A percentile compares a stretch with the other conserved stretches of the same genome.
Evolutionary conservation across 2,329 filamentous ascomycete species (phyloP).

Genomic region (Aspergillus thermomutatus): DNA sequence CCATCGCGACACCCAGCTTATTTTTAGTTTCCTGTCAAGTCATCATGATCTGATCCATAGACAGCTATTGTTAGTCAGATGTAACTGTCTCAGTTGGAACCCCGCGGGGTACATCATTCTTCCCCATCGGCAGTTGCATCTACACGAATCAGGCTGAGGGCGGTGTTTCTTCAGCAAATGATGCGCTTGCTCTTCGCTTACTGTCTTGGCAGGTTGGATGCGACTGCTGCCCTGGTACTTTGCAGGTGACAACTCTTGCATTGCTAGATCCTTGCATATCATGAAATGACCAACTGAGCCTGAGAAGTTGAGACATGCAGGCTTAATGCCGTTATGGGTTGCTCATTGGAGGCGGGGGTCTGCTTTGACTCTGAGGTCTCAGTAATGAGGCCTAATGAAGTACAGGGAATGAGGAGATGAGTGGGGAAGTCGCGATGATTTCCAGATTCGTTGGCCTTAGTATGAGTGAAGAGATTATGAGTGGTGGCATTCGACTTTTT

Average conservation of each 20-base stretch:
- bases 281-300: neutral
- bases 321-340: neutral
- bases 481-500: neutral
- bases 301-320: neutral
- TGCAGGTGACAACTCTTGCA: neutral
- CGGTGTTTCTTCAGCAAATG: neutral
- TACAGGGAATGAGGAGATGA: neutral
- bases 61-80: constrained; percentile 8
- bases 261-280: neutral
- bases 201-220: neutral
- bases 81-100: constrained; percentile 16
- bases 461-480: neutral
- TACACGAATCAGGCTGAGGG: neutral
- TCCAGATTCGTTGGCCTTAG: neutral
- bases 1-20: neutral
- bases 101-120: constrained; percentile 12
- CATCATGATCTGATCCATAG: neutral
- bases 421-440: neutral
- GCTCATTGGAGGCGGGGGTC: neutral
- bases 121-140: constrained; percentile 4
- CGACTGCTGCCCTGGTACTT: neutral
- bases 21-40: neutral
- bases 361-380: neutral
- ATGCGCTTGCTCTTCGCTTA: neutral
- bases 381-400: neutral